A percentile compares a stretch with the other conserved stretches of the same genome.
phyloP scores from a whole-genome alignment of 139 green algal genomes.

The Ettlia oleoabundans region DNA sequence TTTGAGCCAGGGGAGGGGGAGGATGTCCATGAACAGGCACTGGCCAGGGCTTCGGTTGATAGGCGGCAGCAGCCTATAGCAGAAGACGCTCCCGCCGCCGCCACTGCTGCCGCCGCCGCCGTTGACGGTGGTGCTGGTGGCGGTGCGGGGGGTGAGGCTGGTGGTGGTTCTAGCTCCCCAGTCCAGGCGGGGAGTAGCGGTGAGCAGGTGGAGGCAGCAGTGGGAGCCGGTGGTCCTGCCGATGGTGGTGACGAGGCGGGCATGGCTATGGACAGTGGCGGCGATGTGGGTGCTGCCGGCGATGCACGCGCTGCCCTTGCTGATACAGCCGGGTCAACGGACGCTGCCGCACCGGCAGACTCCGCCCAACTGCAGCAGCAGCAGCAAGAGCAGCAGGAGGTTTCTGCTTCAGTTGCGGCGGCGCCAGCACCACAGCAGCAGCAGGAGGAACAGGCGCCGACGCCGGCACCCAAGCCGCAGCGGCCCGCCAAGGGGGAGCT shows the following conservation, averaged over 20 bases:
- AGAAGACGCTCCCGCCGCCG: not conserved
- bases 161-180: not conserved
- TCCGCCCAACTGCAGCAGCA: not conserved
- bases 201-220: not conserved
- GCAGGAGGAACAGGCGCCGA: not conserved
- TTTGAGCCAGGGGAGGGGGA: not conserved
- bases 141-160: not conserved
- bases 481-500: constrained; percentile 12
- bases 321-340: not conserved
- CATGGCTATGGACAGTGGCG: not conserved
- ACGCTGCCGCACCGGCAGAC: not conserved
- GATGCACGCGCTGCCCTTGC: too few species aligned
- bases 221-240: not conserved
- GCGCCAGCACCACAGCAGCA: not conserved
- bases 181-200: not conserved
- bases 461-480: not conserved
- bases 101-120: not conserved
- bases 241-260: too few species aligned
- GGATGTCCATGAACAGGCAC: constrained; percentile 15
- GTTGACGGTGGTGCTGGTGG: not conserved
- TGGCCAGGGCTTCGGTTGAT: not conserved
- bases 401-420: too few species aligned
- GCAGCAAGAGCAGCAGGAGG: constrained; percentile 2
- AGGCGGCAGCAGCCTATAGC: not conserved
- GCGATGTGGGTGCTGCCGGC: not conserved